Evolutionary conservation across 2,329 filamentous ascomycete genomes (phyloP), one percentile per base, ranked within the genome.

Genomic region (Fusarium circinatum): DNA sequence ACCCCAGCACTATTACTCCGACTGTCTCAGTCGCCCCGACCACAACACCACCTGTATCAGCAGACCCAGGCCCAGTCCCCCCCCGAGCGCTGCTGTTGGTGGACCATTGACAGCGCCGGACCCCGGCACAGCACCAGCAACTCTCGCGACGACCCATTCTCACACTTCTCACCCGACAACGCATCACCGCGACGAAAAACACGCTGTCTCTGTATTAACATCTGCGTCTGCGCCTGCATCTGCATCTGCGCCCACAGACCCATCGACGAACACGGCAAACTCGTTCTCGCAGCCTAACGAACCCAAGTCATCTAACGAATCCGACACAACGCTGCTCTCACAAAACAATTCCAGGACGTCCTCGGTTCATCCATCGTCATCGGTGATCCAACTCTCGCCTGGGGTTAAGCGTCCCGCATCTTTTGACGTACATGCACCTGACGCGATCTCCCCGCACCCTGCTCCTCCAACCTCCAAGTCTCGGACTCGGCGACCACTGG

Each of bases 401-500:
- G 75, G 73, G 60, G 47, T 71, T 56, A 76, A 62, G 69, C 75
- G 77, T 69, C 72, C 76, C 74, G 75, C 75, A 62, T 78, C 76
- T 26, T 69, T 73, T 56, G 75, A 78, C 65, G 65, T 61, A 60
- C 69, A 74, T 68, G 75, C 80, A 45, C 71, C 77, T 74, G 76
- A 70, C 62, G 55, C 71, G 39, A 75, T 75, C 62, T 76, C 76
- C 62, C 73, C 77, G 63, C 74, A 79, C 63, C 75, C 75, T 61
- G 65, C 68, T 55, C 66, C 78, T 42, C 66, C 75, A 58, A 75
- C 79, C 52, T 74, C 82, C 52, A 80, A 78, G 58, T 77, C 82
- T 62, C 79, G 77, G 41, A 79, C 80, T 67, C 82, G 82, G 74
- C 85, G 84, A 75, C 81, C 82, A 42, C 81, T 83, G 61, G 78